These are phyloP conservation scores for Penicillium sp. DNA, from an alignment of 2,329 filamentous ascomycete genomes.

Conservation along the genomic window DNA sequence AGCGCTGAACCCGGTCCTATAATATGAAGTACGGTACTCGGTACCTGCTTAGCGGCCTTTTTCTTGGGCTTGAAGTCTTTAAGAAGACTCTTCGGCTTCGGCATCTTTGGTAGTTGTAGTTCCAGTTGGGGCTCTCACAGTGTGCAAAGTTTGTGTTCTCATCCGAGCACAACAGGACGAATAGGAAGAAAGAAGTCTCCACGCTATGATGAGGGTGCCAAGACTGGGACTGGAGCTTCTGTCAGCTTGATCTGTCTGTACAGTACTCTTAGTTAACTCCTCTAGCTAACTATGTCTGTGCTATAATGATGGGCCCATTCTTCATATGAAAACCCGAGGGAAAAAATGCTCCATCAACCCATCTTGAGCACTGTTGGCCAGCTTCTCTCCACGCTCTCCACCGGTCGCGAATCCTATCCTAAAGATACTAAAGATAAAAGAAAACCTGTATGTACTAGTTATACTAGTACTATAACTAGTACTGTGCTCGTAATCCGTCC, in stretches of 20 bases:
- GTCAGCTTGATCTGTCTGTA: not conserved
- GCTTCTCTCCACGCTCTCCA: not conserved
- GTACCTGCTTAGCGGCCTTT: slow-evolving; percentile 40
- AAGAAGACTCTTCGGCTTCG: slow-evolving; percentile 38
- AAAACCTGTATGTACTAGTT: not conserved
- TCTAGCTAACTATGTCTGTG: not conserved
- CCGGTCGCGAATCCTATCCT: not conserved
- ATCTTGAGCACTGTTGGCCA: not conserved
- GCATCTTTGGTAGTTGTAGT: slow-evolving; percentile 26
- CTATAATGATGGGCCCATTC: not conserved
- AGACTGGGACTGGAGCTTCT: not conserved
- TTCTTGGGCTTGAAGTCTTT: slow-evolving; percentile 44
- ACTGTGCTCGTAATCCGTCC: not conserved
- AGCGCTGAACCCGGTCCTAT: not conserved
- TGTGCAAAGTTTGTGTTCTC: not conserved
- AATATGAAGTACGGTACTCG: slow-evolving; percentile 25
- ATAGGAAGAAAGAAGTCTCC: not conserved
- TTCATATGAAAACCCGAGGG: not conserved
- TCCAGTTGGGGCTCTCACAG: not conserved
- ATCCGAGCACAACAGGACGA: not conserved
- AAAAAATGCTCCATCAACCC: not conserved
- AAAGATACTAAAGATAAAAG: not conserved
- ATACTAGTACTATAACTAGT: not conserved
- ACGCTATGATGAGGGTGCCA: not conserved
- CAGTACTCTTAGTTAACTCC: not conserved